Percentiles rank a stretch among this genome's conserved stretches.
These are phyloP conservation scores for Fennellomyces sp. DNA, from an alignment of 371 early-diverging fungal species.

Conservation along the genomic window DNA sequence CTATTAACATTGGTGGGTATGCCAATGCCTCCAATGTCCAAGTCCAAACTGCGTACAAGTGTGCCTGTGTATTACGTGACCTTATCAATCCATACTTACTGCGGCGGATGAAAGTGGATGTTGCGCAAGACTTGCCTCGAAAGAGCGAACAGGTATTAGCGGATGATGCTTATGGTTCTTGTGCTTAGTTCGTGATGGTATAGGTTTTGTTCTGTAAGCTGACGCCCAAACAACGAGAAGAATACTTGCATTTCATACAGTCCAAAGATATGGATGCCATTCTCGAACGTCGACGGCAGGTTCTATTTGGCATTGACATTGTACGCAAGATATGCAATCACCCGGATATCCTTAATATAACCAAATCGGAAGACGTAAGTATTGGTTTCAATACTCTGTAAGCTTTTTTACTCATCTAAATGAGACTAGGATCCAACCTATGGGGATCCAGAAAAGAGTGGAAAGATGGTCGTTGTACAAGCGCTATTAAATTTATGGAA, in stretches of 20 bases:
- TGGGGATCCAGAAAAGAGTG: slow-evolving; percentile 70
- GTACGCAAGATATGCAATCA: slow-evolving; percentile 98
- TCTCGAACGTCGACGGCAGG: slow-evolving; percentile 81
- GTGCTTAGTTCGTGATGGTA: no score
- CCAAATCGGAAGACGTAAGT: slow-evolving; percentile 17
- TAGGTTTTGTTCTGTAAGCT: slow-evolving; percentile 89
- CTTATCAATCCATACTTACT: slow-evolving; percentile 94
- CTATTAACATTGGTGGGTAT: slow-evolving; percentile 92
- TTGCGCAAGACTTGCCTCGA: slow-evolving; percentile 89
- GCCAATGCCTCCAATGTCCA: slow-evolving; percentile 86
- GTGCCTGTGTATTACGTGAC: slow-evolving; percentile 88
- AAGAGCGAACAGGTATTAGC: slow-evolving; percentile 93
- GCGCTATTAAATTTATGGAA: slow-evolving; percentile 89
- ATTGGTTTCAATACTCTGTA: no score
- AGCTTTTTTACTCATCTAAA: no score
- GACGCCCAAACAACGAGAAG: slow-evolving; percentile 74
- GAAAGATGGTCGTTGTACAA: slow-evolving; percentile 90
- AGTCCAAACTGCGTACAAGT: slow-evolving; percentile 92
- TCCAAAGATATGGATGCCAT: slow-evolving; percentile 78
- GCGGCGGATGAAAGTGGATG: slow-evolving; percentile 93
- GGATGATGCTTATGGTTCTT: no score
- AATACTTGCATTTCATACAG: slow-evolving; percentile 80
- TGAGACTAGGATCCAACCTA: slow-evolving; percentile 59
- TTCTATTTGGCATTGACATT: slow-evolving; percentile 90
- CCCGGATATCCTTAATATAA: slow-evolving; percentile 74